Base-by-base conservation (phyloP, 108 stramenopile species). In the Epithemia pelagica region DNA sequence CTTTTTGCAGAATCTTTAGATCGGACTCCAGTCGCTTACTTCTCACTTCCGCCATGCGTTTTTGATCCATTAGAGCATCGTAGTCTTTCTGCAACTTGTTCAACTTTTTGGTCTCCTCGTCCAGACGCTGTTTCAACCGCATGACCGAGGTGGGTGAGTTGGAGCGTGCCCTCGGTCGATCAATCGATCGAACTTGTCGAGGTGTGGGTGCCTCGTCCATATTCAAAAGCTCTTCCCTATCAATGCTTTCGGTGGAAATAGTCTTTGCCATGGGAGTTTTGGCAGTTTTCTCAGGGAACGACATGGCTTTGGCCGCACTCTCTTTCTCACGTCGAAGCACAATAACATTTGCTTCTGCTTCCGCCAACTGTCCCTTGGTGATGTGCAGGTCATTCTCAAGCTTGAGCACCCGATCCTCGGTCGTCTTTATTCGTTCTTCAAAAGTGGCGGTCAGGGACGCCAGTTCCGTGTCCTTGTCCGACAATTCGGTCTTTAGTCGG, bases 11-110 rank as follows among this genome's bases (percentile, higher is more conserved):
- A 53, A 85, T 73, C 65, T 77, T 78, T 29, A 94, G 72, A 51
- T 94, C 89, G 59, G 79, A 80, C 58, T 94, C 89, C 52, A 94
- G 65, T 24, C 77, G 76, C 65, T 80, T 86, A 55, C 81, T 79
- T 72, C 85, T 86, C 52, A 75, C 74, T 55, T 85, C 75, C 31
- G 77, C 74, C 89, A 94, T 94, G 51, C 89, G 71, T 64, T 87
- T 84, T 61, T 94, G 89, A 54, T 90, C 82, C 65, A 87, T 78
- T 28, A 90, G 66, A 54, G 80, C 80, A 51, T 82, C 77, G 65
- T 73, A 70, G 28, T 82, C 81, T 27, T 70, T 61, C 61, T 78
- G 71, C 20, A 94, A 71, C 28, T 78, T 71, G 27, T 73, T 69
- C 22, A 71, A 66, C 58, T 80, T 87, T 52, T 80, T 84, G 54